These are phyloP conservation scores for Wickerhamomyces sp. DNA, from an alignment of 1,139 yeast species.

Conservation along the genomic window DNA sequence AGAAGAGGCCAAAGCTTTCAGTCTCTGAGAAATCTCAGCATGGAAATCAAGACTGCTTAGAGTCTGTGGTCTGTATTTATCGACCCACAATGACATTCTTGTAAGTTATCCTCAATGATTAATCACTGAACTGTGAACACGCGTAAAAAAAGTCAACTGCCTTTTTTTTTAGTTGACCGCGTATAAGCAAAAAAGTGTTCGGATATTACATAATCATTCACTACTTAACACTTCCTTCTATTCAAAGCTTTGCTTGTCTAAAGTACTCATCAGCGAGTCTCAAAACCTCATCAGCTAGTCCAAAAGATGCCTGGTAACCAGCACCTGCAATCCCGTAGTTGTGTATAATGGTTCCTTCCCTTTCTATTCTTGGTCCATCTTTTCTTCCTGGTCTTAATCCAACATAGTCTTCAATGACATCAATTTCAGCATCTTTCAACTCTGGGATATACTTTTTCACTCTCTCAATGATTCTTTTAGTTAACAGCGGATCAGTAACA, in stretches of 20 bases:
- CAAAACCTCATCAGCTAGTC: slow-evolving; percentile 47
- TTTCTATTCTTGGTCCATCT: slow-evolving; percentile 51
- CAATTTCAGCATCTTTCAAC: slow-evolving; percentile 30
- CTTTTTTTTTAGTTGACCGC: neutral
- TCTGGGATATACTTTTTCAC: slow-evolving; percentile 52
- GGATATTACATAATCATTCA: too few relatives aligned
- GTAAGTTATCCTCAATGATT: neutral
- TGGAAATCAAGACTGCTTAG: slow-evolving; percentile 67
- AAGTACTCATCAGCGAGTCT: slow-evolving; percentile 19
- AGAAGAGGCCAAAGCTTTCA: slow-evolving; percentile 55
- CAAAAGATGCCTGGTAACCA: slow-evolving; percentile 67
- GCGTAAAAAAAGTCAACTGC: neutral
- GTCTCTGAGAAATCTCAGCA: slow-evolving; percentile 53
- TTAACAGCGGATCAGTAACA: slow-evolving; percentile 38
- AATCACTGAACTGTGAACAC: neutral
- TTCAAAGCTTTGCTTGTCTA: slow-evolving; percentile 11
- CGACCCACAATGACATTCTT: slow-evolving; percentile 92
- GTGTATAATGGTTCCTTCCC: slow-evolving; percentile 44
- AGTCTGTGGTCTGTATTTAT: slow-evolving; percentile 78
- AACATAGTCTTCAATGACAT: slow-evolving; percentile 51
- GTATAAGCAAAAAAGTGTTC: neutral
- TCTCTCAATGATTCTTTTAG: slow-evolving; percentile 38
- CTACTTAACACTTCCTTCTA: neutral
- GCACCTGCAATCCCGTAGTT: slow-evolving; percentile 73
- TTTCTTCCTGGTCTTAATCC: slow-evolving; percentile 67